phyloP scores from a whole-genome alignment of 1,284 basidiomycete species.

The Irpex sp. region DNA sequence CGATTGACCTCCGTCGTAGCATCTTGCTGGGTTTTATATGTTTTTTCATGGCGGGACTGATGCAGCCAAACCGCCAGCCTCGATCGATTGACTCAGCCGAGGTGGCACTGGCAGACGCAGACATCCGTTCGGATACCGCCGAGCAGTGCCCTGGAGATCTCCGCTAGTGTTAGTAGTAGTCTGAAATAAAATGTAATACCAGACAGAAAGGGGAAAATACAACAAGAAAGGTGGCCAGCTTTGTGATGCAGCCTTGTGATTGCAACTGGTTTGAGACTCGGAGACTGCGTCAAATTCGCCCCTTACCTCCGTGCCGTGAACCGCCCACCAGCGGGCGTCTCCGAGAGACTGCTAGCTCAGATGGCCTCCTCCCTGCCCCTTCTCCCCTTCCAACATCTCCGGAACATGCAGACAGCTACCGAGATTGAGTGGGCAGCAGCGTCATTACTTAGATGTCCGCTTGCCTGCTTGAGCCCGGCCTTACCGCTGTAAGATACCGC shows the following conservation, averaged over 20 bases:
- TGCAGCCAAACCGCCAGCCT: conserved; percentile 17
- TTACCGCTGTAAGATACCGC: not conserved
- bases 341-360: not conserved
- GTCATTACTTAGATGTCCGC: not conserved
- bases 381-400: no score
- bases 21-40: conserved; percentile 28
- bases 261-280: no score
- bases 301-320: not conserved
- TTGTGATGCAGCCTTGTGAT: no score
- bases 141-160: conserved; percentile 1
- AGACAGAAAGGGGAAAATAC: not conserved
- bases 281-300: no score
- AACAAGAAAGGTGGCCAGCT: not conserved
- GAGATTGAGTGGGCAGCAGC: no score
- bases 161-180: not conserved
- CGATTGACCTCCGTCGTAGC: conserved; percentile 2
- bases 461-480: not conserved
- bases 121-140: conserved; percentile 7
- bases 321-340: not conserved
- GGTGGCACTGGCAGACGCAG: not conserved
- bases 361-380: no score
- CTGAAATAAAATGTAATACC: not conserved
- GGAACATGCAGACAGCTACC: no score
- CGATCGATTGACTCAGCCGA: conserved; percentile 30
- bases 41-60: conserved; percentile 20